These are phyloP conservation scores for Aethionema arabicum DNA, from an alignment of 345 rosid species.

Conservation along the genomic window DNA sequence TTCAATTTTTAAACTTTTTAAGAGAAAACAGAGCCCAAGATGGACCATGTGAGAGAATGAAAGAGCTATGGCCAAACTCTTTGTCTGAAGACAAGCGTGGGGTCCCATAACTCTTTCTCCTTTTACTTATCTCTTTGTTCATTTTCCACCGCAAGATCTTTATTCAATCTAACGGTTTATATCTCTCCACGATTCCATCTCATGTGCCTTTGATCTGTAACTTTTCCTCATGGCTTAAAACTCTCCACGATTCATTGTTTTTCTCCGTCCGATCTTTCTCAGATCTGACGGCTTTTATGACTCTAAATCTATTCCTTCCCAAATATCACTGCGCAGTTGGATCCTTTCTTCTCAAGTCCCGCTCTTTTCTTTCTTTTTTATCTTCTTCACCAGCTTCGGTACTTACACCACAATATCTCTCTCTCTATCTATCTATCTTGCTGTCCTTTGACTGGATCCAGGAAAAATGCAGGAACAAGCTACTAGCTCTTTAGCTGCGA, in stretches of 20 bases:
- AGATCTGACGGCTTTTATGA: conserved; percentile 39
- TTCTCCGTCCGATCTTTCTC: conserved; percentile 32
- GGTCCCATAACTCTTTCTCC: conserved; percentile 17
- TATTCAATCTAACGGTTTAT: conserved; percentile 14
- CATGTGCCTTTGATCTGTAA: conserved; percentile 43
- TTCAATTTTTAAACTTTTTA: not conserved
- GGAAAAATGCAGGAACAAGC: conserved; percentile 77
- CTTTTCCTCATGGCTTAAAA: conserved; percentile 43
- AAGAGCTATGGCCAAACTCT: conserved; percentile 23
- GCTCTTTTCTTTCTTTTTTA: conserved; percentile 42
- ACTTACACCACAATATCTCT: not conserved
- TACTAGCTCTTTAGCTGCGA: conserved; percentile 76
- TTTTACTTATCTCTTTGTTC: not conserved
- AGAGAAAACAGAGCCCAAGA: not conserved
- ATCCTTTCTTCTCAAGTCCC: conserved; percentile 48
- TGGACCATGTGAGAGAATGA: conserved; percentile 30
- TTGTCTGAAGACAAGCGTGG: conserved; percentile 20
- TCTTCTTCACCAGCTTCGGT: conserved; percentile 17
- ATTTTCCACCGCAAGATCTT: conserved; percentile 42
- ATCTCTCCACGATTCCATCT: conserved; percentile 42
- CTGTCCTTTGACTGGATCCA: not conserved
- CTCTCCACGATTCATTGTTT: conserved; percentile 46
- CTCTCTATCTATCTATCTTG: conserved; percentile 8
- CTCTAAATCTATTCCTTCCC: conserved; percentile 26
- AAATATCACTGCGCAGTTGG: conserved; percentile 22